Evolutionary conservation across 768 basidiomycete species (phyloP), one percentile per base, ranked within the genome.

Genomic region (Lactarius akahatsu): DNA sequence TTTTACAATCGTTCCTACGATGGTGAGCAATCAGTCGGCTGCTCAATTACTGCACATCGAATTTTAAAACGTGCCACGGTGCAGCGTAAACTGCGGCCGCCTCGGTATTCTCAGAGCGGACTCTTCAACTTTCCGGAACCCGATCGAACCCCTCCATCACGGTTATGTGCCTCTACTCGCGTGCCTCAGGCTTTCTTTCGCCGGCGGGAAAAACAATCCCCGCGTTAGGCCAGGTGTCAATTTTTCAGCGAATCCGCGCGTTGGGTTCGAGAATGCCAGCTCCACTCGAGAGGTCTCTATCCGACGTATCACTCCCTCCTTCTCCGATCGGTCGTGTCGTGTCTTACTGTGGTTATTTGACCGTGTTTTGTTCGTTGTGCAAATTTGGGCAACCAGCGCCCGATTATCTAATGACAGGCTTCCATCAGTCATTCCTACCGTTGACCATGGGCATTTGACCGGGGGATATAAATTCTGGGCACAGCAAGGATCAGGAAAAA

Each of bases 241-340:
- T 10, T 26, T 20, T 59, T 59, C 3, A 38, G 11, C 45, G 11
- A 32, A n/a, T 16, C 0, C 34, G 56, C 65, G 56, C 16, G n/a
- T 52, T 61, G 38, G 30, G 61, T 13, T 52, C 61, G 47, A 38
- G 61, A 40, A 57, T 66, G 47, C 61, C 56, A n/a, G 43, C 61
- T 13, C 47, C 61, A 16, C 47, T 10, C n/a, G 61, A 61, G 8
- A 16, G 8, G 28, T 20, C 56, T 18, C 61, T 60, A 5, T 9
- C 23, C 36, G 36, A 36, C 10, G 20, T 58, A 62, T 43, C 61
- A 45, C 26, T 45, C 59, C 0, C 65, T 41, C 0, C 65, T 41
- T 18, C 40, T 41, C 65, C 13, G 64, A 28, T 41, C 26, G 26
- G 26, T 28, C 26, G 26, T 28, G 26, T 28, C 26, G 1, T 28